phyloP scores from a whole-genome alignment of 352 stramenopile genomes.

The Pythium pectinolyticum region DNA sequence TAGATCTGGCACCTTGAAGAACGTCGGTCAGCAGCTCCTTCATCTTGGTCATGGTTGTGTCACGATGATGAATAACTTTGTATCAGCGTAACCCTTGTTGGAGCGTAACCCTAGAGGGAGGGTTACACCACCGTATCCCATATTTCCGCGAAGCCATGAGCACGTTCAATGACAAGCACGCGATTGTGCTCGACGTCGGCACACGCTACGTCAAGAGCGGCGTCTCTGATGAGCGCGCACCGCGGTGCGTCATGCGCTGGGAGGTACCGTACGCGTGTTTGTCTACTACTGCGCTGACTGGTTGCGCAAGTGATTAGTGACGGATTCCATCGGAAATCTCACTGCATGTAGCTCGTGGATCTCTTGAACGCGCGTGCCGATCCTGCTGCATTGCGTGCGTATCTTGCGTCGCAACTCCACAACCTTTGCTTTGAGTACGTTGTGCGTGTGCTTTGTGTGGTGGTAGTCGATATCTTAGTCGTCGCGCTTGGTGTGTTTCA shows the following conservation, averaged over 20 bases:
- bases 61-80: background rate
- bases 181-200: conserved; percentile 82
- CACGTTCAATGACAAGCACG: conserved; percentile 32
- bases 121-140: background rate
- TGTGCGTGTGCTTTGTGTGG: background rate
- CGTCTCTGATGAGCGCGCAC: conserved; percentile 72
- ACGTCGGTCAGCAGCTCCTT: conserved; percentile 2
- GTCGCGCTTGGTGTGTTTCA: conserved; percentile 23
- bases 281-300: background rate
- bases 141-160: conserved; percentile 20
- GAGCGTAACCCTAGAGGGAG: conserved; percentile 1
- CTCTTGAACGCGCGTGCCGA: conserved; percentile 42
- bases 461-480: too few species aligned
- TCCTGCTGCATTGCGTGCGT: conserved; percentile 43
- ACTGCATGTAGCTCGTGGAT: conserved; percentile 43
- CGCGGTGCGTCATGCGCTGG: conserved; percentile 65
- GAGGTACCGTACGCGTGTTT: conserved; percentile 57
- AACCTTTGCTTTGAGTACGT: conserved; percentile 76
- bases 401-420: conserved; percentile 60
- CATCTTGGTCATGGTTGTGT: background rate
- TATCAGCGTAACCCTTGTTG: background rate
- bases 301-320: too few species aligned
- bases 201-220: conserved; percentile 66
- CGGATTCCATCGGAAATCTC: too few species aligned
- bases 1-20: background rate